Conservation (phyloP, 805 yeast genomes). For the Candida tallmaniae region DNA sequence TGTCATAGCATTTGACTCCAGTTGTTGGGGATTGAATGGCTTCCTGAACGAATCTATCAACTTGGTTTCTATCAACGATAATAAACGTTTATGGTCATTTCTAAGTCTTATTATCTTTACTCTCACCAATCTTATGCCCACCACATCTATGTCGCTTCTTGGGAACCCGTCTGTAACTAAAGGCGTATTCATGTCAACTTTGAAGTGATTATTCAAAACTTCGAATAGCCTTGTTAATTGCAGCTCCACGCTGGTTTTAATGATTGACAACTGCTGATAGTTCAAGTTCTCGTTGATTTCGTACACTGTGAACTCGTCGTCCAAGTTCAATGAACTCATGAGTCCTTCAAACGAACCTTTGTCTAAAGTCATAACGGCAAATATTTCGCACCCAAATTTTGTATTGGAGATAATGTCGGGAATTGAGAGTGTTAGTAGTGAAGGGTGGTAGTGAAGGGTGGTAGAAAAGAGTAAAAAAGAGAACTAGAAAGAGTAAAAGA, state of each 20-base stretch:
- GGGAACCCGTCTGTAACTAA: constrained; percentile 86
- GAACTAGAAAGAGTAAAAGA: too few relatives aligned
- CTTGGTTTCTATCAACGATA: constrained; percentile 42
- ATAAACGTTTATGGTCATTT: constrained; percentile 59
- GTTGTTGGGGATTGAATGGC: neutral
- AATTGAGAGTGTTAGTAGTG: too few relatives aligned
- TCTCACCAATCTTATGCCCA: constrained; percentile 56
- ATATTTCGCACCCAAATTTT: neutral
- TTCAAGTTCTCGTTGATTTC: constrained; percentile 10
- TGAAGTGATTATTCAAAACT: constrained; percentile 37
- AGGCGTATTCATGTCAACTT: constrained; percentile 59
- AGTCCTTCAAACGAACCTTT: constrained; percentile 12
- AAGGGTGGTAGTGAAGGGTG: too few relatives aligned
- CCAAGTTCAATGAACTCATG: constrained; percentile 13
- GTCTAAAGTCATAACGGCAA: constrained; percentile 10
- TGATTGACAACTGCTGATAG: constrained; percentile 11
- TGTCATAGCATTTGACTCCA: neutral
- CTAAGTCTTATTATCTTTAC: constrained; percentile 60
- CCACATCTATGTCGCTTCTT: constrained; percentile 74
- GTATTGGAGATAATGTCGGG: neutral
- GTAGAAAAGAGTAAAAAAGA: too few relatives aligned
- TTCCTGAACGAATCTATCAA: constrained; percentile 41
- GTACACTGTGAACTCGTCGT: constrained; percentile 7
- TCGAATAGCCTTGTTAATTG: constrained; percentile 34
- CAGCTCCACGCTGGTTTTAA: constrained; percentile 16